Evolutionary conservation across 2,329 filamentous ascomycete species (phyloP).

Genomic region (Talaromyces sp.): DNA sequence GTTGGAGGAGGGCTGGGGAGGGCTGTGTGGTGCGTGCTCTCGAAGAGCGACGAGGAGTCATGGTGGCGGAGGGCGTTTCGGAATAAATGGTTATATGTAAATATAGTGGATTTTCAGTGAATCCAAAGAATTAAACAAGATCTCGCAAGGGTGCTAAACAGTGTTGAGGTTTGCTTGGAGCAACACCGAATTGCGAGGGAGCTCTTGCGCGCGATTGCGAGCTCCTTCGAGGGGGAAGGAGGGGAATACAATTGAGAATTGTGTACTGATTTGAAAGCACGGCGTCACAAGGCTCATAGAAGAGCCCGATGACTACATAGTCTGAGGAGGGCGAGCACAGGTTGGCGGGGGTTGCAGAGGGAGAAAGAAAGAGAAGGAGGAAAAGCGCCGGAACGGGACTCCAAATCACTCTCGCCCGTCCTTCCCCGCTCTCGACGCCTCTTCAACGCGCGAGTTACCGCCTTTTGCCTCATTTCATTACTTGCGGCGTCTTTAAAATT

Average conservation of each 20-base stretch:
- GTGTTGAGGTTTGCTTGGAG: slow-evolving; percentile 18
- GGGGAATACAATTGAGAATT: slow-evolving; percentile 33
- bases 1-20: slow-evolving; percentile 68
- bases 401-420: slow-evolving; percentile 31
- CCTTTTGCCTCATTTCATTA: background rate
- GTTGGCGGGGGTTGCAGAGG: slow-evolving; percentile 34
- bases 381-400: slow-evolving; percentile 37
- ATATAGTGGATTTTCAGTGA: slow-evolving; percentile 10
- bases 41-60: slow-evolving; percentile 84
- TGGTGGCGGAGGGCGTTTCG: slow-evolving; percentile 33
- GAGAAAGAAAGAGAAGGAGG: slow-evolving; percentile 32
- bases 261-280: slow-evolving; percentile 26
- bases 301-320: slow-evolving; percentile 45
- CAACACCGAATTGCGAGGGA: slow-evolving; percentile 25
- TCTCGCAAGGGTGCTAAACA: slow-evolving; percentile 9
- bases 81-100: slow-evolving; percentile 12
- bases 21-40: slow-evolving; percentile 80
- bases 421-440: slow-evolving; percentile 35
- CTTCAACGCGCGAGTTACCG: slow-evolving; percentile 23
- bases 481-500: background rate
- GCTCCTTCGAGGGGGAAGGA: slow-evolving; percentile 20
- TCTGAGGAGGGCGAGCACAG: slow-evolving; percentile 36
- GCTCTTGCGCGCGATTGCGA: slow-evolving; percentile 29
- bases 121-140: slow-evolving; percentile 5
- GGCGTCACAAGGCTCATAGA: slow-evolving; percentile 34